Base-by-base conservation (phyloP, 2,329 filamentous ascomycete species). In the Fusarium beomiforme region DNA sequence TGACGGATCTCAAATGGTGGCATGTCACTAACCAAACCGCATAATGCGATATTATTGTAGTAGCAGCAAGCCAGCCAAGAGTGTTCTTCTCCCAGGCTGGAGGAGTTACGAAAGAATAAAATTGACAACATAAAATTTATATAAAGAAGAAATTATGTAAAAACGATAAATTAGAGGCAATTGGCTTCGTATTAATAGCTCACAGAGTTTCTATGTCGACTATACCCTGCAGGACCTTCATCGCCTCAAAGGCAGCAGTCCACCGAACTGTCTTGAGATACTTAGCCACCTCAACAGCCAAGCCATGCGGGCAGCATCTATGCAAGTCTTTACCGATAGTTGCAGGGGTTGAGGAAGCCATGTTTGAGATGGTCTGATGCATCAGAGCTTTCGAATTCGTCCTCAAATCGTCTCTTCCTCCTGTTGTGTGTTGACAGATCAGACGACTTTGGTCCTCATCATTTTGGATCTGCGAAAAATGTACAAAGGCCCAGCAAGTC, bases 371-470 rank as follows among this genome's bases (percentile, higher is more conserved):
- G 31, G 21, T 24, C 31, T 50, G 47, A 8, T 50, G 47, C 47
- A 50, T 50, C 2, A 50, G 31, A 6, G 31, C 21, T 16, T 50
- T 50, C 24, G 47, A 50, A 16, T 50, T 29, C 11, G 16, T n/a
- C 16, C 6, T 29, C 4, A 50, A 8, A 0, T 34, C 8, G 7
- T 50, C 29, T 2, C 34, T 21, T 4, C 47, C 47, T 1, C 16
- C 21, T 8, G 23, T 0, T 3, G 16, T 50, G 23, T 24, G 21
- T 34, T 34, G 47, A 8, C 47, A 50, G 8, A 11, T 4, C 34
- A 12, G 21, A 14, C 8, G 12, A 2, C 5, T 6, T 10, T 14
- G 11, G 0, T 4, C 36, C 7, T n/a, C 17, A n/a, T 39, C 17
- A 39, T 7, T 6, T 3, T 49, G n/a, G 10, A 7, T 17, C 8